Conservation (phyloP, 1,284 basidiomycete genomes). For the Pterula multifida region DNA sequence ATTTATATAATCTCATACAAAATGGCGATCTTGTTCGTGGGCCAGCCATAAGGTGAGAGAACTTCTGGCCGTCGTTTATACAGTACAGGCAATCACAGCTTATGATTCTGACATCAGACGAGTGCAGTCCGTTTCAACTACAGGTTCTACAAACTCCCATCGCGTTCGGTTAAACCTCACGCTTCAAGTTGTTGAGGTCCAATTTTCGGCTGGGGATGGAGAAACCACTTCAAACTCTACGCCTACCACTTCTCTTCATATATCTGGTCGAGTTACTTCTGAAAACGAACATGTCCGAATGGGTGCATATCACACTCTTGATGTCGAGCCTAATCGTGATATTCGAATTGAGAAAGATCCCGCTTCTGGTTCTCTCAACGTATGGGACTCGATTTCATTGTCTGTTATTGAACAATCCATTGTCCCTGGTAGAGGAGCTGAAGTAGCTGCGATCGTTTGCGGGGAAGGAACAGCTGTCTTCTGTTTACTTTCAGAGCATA, state of each 20-base stretch:
- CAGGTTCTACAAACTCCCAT: slow-evolving; percentile 89
- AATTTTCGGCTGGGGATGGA: slow-evolving; percentile 53
- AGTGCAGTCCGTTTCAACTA: slow-evolving; percentile 74
- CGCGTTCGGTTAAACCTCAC: slow-evolving; percentile 83
- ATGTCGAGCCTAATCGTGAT: slow-evolving; percentile 87
- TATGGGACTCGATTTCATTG: slow-evolving; percentile 87
- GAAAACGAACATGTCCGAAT: slow-evolving; percentile 91
- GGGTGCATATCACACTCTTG: slow-evolving; percentile 92
- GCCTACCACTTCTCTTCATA: slow-evolving; percentile 63
- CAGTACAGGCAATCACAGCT: slow-evolving; percentile 3
- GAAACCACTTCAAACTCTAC: slow-evolving; percentile 30
- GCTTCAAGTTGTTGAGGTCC: slow-evolving; percentile 58
- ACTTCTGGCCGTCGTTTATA: too few species aligned
- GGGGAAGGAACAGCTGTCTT: slow-evolving; percentile 94
- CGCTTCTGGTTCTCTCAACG: slow-evolving; percentile 21
- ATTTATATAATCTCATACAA: slow-evolving; percentile 95
- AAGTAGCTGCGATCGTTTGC: slow-evolving; percentile 92
- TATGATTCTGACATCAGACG: slow-evolving; percentile 26
- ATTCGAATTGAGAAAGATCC: slow-evolving; percentile 77
- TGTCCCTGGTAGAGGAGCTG: slow-evolving; percentile 86
- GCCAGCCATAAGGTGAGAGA: slow-evolving; percentile 76
- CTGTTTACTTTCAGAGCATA: slow-evolving; percentile 91
- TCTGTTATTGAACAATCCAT: slow-evolving; percentile 81
- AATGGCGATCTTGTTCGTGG: slow-evolving; percentile 84
- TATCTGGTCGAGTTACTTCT: slow-evolving; percentile 80